Evolutionary conservation across 495 filamentous ascomycete genomes (phyloP), one percentile per base, ranked within the genome.

Genomic region (Hyphodiscus hymeniophilus): DNA sequence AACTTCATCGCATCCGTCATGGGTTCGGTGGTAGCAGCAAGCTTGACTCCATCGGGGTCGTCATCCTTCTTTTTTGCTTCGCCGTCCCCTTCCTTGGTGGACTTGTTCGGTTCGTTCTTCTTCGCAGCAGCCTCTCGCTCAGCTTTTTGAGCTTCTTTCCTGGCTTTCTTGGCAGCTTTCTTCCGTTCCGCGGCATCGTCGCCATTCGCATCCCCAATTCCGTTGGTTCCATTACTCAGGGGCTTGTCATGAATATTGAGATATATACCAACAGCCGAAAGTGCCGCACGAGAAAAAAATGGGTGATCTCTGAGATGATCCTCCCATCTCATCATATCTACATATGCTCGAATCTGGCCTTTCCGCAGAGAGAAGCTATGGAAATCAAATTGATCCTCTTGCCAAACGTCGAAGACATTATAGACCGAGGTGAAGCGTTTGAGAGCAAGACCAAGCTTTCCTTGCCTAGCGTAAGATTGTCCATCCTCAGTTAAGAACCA

Each of bases 311-410:
- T 79, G 28, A 97, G 65, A 45, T 76, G 74, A 56, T 99, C 90
- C 58, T 97, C 91, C 92, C 92, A 99, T 50, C 86, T 80, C 20
- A 97, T 71, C 88, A 97, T 95, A 52, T 95, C 89, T 16, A 97
- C 71, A 59, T 99, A 99, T 0, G 94, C 87, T 38, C 92, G 72
- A 49, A 97, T 85, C 72, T 94, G 91, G 5, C 94, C 92, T 66
- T 97, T 97, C 8, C 90, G 75, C 6, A 97, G 71, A 7, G 90
- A 96, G 68, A 97, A 99, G 64, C 80, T 86, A 68, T 99, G 92
- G 73, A 99, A 99, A 61, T 99, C 92, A 57, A 95, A 96, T 58
- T 99, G 92, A 56, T 99, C 92, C 55, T 99, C 92, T 54, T 94
- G 82, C 92, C 92, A 99, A 33, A 85, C 80, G 23, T 96, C 91